Conservation (phyloP, 148 eudicot genomes). For the Pharnaceum exiguum region DNA sequence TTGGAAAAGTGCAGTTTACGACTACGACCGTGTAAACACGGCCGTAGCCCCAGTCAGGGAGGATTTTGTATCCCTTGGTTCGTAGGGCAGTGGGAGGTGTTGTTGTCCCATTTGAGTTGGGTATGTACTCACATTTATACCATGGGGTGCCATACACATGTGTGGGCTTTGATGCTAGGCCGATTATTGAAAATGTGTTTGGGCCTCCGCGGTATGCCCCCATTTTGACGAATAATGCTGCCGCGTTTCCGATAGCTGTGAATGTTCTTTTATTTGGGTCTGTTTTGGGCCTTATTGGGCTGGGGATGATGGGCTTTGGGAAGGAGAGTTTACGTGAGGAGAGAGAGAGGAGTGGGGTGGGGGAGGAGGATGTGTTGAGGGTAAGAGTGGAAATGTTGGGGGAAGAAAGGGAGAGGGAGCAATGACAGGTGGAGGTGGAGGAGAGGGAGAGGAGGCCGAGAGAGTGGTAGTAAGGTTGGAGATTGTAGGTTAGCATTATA, state of each 20-base stretch:
- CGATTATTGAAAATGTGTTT: constrained; percentile 35
- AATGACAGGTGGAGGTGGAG: constrained; percentile 26
- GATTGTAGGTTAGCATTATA: constrained; percentile 42
- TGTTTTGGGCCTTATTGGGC: background rate
- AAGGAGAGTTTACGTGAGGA: background rate
- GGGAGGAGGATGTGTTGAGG: constrained; percentile 3
- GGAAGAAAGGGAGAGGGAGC: constrained; percentile 10
- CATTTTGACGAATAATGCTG: constrained; percentile 53
- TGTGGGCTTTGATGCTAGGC: constrained; percentile 47
- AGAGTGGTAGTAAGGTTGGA: constrained; percentile 59
- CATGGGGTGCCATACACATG: constrained; percentile 45
- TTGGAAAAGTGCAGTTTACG: constrained; percentile 43
- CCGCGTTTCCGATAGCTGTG: constrained; percentile 47
- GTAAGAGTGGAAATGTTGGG: background rate
- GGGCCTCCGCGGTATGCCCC: constrained; percentile 57
- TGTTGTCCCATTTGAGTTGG: constrained; percentile 4
- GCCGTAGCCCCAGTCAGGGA: constrained; percentile 74
- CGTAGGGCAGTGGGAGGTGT: constrained; percentile 13
- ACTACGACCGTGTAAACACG: constrained; percentile 54
- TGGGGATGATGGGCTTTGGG: background rate
- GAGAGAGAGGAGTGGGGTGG: constrained; percentile 4
- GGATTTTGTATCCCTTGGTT: constrained; percentile 42
- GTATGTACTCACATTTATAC: constrained; percentile 52
- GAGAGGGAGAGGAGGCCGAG: constrained; percentile 37
- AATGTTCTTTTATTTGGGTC: constrained; percentile 39